Base-by-base conservation (phyloP, 2,329 filamentous ascomycete species). In the Hypoxylon sp. region DNA sequence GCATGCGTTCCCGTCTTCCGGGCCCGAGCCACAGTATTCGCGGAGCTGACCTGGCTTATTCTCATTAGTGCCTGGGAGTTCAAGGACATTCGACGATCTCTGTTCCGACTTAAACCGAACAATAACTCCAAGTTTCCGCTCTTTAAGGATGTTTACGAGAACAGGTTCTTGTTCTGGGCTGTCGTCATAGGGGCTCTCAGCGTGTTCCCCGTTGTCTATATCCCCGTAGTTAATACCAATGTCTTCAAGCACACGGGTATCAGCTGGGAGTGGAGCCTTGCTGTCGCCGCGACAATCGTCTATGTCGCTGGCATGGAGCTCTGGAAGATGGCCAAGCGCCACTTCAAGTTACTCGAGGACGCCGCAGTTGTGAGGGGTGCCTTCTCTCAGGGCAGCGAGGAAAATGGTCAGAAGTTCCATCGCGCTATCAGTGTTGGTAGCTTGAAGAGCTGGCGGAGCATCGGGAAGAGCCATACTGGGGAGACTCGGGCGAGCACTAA, bases 61-160 rank as follows among this genome's bases (percentile, higher is more conserved):
- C 84, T 93, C 50, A 84, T 93, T 74, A 88, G 90, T 1, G 91
- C 91, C 1, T 94, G 91, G 91, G 90, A 93, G 79, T 91, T 92
- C 80, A 90, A 92, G 79, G 87, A 90, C 73, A 85, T 92, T 74
- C 87, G 89, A 5, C 88, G 90, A 12, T 91, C 88, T 46, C 85
- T 93, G 79, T 92, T 93, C 83, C 84, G 85, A 45, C 86, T 93
- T 74, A 82, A 88, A 72, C 84, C 86, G 1, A 81, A 84, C 25
- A 81, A 83, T 75, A 74, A 78, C 41, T 84, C 82, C 67, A 76
- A 74, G 39, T 85, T 88, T 75, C 82, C 85, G 27, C 75, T 89
- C 50, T 86, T 87, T 78, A 81, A 82, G 74, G 90, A 92, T 69
- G 76, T 93, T 5, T 91, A 88, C 80, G 81, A 83, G 68, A 94